These are phyloP conservation scores for Vitis amurensis DNA, from an alignment of 164 flowering plant species.

Conservation along the genomic window DNA sequence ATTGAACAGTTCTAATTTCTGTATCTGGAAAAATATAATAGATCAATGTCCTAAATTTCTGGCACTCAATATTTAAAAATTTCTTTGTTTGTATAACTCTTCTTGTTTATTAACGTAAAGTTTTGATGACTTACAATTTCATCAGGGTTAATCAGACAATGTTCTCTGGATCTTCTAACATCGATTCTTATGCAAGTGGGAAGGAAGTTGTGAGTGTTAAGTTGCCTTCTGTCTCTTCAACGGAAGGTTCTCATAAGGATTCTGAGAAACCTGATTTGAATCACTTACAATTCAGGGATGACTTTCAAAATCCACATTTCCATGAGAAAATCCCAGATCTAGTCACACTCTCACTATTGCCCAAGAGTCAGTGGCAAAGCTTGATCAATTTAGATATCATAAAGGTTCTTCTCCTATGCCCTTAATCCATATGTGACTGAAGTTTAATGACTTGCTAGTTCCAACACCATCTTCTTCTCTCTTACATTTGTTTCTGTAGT, in stretches of 20 bases:
- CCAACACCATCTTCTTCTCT: neutral
- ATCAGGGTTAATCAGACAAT: constrained; percentile 85
- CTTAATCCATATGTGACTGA: too few relatives aligned
- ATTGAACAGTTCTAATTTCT: neutral
- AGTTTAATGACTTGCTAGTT: neutral
- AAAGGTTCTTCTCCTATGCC: constrained; percentile 39
- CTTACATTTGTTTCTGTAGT: neutral
- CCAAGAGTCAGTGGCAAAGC: constrained; percentile 98
- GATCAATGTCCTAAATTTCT: neutral
- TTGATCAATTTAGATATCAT: constrained; percentile 87
- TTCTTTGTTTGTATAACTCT: neutral
- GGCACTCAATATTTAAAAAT: neutral
- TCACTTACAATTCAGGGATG: constrained; percentile 15
- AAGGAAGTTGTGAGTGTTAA: constrained; percentile 64
- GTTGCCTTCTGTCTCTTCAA: constrained; percentile 68
- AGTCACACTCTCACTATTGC: constrained; percentile 91
- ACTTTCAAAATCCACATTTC: constrained; percentile 12
- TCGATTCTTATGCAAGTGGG: constrained; percentile 74
- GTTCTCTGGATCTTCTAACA: constrained; percentile 72
- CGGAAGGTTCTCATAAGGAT: constrained; percentile 36
- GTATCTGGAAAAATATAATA: neutral
- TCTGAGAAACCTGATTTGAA: constrained; percentile 19
- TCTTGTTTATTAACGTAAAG: neutral
- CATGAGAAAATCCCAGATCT: constrained; percentile 75
- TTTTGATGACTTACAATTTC: neutral